phyloP scores from a whole-genome alignment of 768 basidiomycete genomes.

The Termitomyces sp. region DNA sequence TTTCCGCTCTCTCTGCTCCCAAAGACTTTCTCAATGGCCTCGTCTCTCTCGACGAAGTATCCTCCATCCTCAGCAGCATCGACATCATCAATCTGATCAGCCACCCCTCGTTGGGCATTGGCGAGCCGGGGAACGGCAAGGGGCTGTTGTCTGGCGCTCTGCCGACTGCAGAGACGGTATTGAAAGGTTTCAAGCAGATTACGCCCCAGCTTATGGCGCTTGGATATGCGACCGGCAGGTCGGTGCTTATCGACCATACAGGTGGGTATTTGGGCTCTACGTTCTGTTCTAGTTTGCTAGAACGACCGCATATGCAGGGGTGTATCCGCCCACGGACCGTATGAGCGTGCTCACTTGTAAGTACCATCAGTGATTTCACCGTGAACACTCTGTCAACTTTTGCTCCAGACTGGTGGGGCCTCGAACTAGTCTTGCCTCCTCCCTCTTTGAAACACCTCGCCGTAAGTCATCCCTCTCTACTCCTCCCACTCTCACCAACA shows the following conservation, averaged over 20 bases:
- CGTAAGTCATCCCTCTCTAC: constrained; percentile 30
- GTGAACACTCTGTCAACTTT: neutral
- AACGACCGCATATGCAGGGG: constrained; percentile 25
- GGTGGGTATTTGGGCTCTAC: constrained; percentile 32
- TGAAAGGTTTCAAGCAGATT: constrained; percentile 62
- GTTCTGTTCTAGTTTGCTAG: too few relatives aligned
- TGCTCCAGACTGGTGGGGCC: constrained; percentile 82
- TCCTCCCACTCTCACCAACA: constrained; percentile 35
- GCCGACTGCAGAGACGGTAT: constrained; percentile 68
- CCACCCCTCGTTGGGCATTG: constrained; percentile 63
- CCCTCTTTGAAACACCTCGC: constrained; percentile 58
- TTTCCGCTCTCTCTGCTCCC: constrained; percentile 36
- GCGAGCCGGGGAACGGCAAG: constrained; percentile 61
- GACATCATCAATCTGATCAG: constrained; percentile 55
- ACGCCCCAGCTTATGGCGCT: constrained; percentile 76
- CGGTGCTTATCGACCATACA: constrained; percentile 60
- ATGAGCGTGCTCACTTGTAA: constrained; percentile 77
- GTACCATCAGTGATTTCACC: constrained; percentile 17
- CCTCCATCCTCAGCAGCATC: constrained; percentile 50
- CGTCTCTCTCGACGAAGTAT: constrained; percentile 45
- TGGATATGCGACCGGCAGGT: constrained; percentile 69
- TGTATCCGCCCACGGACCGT: constrained; percentile 71
- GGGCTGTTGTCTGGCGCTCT: constrained; percentile 72
- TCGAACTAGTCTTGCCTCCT: constrained; percentile 72
- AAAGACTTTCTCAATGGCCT: constrained; percentile 32